These are phyloP conservation scores for Diaporthe destruens DNA, from an alignment of 2,329 filamentous ascomycete species.

Conservation along the genomic window DNA sequence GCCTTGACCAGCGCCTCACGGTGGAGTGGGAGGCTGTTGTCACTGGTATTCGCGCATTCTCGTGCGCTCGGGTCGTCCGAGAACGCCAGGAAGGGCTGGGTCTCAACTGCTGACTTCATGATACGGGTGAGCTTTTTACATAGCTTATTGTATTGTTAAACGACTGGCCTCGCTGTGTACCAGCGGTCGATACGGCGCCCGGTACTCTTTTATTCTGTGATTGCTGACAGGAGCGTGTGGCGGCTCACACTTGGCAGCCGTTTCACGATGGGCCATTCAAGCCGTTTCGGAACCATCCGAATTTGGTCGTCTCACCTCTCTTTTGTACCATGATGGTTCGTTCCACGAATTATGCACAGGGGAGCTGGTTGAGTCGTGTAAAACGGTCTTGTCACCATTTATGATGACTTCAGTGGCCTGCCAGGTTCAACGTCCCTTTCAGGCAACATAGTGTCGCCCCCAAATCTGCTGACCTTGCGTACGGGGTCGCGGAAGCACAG, in stretches of 20 bases:
- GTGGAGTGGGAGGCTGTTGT: not conserved
- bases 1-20: not conserved
- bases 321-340: not conserved
- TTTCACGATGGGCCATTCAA: constrained; percentile 24
- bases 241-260: constrained; percentile 22
- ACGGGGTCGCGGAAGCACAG: no score
- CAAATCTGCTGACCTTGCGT: not conserved
- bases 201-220: constrained; percentile 2
- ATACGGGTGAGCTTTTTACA: not conserved
- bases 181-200: not conserved
- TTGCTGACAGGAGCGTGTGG: not conserved
- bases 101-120: constrained; percentile 33
- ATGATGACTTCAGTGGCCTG: not conserved
- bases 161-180: not conserved
- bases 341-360: not conserved
- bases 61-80: constrained; percentile 23
- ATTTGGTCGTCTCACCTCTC: constrained; percentile 21
- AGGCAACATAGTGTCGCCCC: no score
- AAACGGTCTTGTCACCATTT: not conserved
- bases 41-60: not conserved
- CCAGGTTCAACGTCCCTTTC: not conserved
- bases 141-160: not conserved
- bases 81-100: constrained; percentile 27
- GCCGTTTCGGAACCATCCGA: constrained; percentile 38
- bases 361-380: not conserved